A percentile compares a stretch with the other conserved stretches of the same genome.
Conservation (phyloP, 805 yeast species). For the Schizosaccharomyces octosporus region DNA sequence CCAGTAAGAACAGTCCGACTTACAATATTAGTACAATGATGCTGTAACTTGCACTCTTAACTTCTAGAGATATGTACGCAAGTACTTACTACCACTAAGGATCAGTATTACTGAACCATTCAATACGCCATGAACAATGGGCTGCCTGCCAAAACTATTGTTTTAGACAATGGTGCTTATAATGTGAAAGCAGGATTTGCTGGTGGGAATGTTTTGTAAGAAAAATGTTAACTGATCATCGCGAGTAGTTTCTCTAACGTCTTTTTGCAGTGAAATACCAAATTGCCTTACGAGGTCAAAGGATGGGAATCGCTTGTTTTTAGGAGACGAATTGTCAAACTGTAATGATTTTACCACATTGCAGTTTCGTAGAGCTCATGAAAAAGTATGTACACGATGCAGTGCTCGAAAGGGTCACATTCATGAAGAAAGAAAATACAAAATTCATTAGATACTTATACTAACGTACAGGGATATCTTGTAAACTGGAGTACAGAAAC, state of each 20-base stretch:
- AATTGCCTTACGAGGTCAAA: constrained; percentile 54
- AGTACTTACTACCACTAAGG: no score
- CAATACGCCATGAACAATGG: neutral
- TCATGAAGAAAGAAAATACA: neutral
- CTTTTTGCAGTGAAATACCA: constrained; percentile 26
- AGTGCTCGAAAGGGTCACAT: neutral
- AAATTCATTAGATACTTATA: neutral
- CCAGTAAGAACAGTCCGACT: no score
- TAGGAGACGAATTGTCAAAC: constrained; percentile 40
- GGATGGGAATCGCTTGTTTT: constrained; percentile 37
- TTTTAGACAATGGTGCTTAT: constrained; percentile 80
- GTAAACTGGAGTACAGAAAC: constrained; percentile 79
- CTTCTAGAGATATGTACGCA: no score
- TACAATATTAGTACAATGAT: no score
- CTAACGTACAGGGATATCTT: constrained; percentile 32
- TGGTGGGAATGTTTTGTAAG: constrained; percentile 12
- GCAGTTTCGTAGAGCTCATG: constrained; percentile 55
- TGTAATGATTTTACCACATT: constrained; percentile 56
- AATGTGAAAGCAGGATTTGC: constrained; percentile 43
- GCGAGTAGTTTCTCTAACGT: neutral
- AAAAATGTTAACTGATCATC: neutral
- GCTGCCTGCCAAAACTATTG: neutral
- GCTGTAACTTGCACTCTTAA: no score
- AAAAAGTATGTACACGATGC: constrained; percentile 17
- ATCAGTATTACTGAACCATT: no score